A percentile compares a stretch with the other conserved stretches of the same genome.
phyloP scores from a whole-genome alignment of 495 filamentous ascomycete genomes.

The Jackrogersella multiformis region DNA sequence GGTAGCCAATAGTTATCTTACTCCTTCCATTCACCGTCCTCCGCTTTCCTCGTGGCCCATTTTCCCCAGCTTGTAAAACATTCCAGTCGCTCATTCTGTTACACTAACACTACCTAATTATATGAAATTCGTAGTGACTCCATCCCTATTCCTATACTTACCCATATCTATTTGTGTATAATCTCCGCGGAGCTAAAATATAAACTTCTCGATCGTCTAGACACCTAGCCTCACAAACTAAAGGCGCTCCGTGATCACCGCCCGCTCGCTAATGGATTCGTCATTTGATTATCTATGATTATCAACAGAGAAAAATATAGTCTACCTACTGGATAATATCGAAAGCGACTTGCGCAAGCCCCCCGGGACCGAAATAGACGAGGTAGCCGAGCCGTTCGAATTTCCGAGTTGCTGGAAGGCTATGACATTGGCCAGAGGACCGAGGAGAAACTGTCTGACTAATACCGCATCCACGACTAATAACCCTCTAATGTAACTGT shows the following conservation, averaged over 20 bases:
- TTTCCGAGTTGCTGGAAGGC: conserved; percentile 18
- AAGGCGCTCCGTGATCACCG: background rate
- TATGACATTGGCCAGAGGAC: conserved; percentile 14
- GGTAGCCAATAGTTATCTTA: conserved; percentile 43
- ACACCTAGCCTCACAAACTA: conserved; percentile 2
- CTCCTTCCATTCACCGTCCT: conserved; percentile 17
- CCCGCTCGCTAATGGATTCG: conserved; percentile 13
- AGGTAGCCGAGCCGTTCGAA: conserved; percentile 6
- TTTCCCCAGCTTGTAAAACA: conserved; percentile 32
- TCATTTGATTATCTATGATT: conserved; percentile 3
- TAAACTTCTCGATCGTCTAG: conserved; percentile 6
- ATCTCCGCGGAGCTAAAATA: conserved; percentile 3
- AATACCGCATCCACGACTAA: conserved; percentile 12
- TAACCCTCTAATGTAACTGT: conserved; percentile 8
- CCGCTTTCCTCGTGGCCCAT: conserved; percentile 25
- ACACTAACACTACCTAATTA: too few relatives aligned
- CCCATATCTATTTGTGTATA: too few relatives aligned
- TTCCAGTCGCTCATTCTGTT: conserved; percentile 22
- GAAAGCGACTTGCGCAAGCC: background rate
- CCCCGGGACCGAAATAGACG: background rate
- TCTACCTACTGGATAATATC: too few relatives aligned
- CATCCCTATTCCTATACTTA: conserved; percentile 2
- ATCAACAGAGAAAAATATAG: too few relatives aligned
- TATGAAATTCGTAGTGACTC: conserved; percentile 1
- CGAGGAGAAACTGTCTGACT: conserved; percentile 7